Evolutionary conservation across 169 alveolate species (phyloP), one percentile per base, ranked within the genome.

Genomic region (Plasmodium gallinaceum): DNA sequence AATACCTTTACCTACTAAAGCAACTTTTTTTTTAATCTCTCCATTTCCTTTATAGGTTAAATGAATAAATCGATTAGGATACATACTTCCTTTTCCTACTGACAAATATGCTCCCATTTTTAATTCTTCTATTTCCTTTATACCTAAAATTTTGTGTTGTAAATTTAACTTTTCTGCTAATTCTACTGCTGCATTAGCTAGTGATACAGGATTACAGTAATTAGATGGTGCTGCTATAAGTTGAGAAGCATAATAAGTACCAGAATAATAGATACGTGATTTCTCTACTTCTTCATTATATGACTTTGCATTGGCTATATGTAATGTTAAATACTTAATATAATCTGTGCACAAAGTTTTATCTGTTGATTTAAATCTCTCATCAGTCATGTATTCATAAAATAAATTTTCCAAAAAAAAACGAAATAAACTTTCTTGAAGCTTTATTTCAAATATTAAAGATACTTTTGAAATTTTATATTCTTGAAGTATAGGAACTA

Each of bases 1-100:
- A 37, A 97, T 92, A 18, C 99, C 99, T 93, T 98, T 98, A 9
- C 99, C 99, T 2, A 98, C 98, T 1, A 98, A 60, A 14, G 99
- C 99, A 37, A 95, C 43, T 85, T 88, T 96, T 52, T 71, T 69
- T 37, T 71, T 88, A 24, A 68, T 43, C 26, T 74, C 93, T 22
- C 93, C 94, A 7, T 92, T 78, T 14, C 93, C 91, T 54, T 68
- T 85, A 89, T 96, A 96, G 7, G 95, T 93, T 66, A 96, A 88
- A 74, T 96, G 98, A 32, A 97, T 93, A 74, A 97, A 96, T 85
- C 70, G 88, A 20, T 97, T 95, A 8, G 98, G 98, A 39, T 93
- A 96, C 68, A 90, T 86, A 72, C 98, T 94, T 16, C 98, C 98
- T 88, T 97, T 96, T 6, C 94, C 95, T 5, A 97, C 98, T 9